Evolutionary conservation across 148 eudicot species (phyloP).

Genomic region (Spergularia bocconei): DNA sequence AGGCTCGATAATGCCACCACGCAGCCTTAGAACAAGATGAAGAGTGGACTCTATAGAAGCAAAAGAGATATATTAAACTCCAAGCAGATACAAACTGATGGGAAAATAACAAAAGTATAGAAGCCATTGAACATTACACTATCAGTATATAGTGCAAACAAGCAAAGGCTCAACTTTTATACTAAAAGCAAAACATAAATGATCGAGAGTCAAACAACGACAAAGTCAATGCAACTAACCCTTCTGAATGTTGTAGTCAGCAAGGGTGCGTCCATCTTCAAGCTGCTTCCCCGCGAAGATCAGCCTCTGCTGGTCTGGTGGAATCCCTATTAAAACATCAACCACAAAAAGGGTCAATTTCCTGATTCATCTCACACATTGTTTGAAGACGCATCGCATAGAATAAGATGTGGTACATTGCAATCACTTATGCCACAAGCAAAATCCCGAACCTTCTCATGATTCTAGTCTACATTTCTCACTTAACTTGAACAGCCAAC

Average conservation of each 20-base stretch:
- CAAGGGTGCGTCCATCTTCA: conserved; percentile 45
- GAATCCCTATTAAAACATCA: conserved; percentile 25
- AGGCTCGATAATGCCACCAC: conserved; percentile 41
- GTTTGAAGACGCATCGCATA: no score
- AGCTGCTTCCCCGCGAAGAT: conserved; percentile 34
- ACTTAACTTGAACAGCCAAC: no score
- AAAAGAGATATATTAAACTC: not conserved
- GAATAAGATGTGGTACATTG: no score
- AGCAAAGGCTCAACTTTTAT: no score
- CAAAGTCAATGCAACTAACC: conserved; percentile 13
- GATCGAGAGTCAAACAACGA: not conserved
- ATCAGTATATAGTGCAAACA: no score
- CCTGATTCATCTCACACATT: not conserved
- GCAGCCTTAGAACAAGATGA: conserved; percentile 47
- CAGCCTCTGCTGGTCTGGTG: conserved; percentile 27
- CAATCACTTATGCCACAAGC: no score
- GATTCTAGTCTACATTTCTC: no score
- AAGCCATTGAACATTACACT: not conserved
- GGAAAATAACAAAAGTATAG: no score
- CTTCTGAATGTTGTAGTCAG: conserved; percentile 43
- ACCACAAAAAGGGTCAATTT: not conserved
- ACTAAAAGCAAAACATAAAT: no score
- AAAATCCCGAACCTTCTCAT: no score
- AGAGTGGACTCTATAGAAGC: conserved; percentile 40
- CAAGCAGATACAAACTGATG: no score